Evolutionary conservation across 2,329 filamentous ascomycete genomes (phyloP).

Genomic region (Pseudogymnoascus sp.): DNA sequence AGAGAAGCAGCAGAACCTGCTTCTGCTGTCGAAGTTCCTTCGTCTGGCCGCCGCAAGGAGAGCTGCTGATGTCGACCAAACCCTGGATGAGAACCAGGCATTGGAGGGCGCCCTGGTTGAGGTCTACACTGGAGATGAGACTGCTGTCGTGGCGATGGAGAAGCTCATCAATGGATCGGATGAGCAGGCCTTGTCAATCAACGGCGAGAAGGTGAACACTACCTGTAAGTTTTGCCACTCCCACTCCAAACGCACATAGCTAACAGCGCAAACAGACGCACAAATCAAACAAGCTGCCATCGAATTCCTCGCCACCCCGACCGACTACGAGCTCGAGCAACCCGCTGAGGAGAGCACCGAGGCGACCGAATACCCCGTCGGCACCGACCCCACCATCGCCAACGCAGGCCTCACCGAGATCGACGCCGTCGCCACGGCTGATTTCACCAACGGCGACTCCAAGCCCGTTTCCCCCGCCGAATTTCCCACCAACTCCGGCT

Average conservation of each 20-base stretch:
- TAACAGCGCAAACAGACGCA: slow-evolving; percentile 36
- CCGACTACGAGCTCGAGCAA: slow-evolving; percentile 26
- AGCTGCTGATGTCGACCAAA: slow-evolving; percentile 55
- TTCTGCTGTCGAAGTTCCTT: slow-evolving; percentile 70
- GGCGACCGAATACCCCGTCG: slow-evolving; percentile 29
- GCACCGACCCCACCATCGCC: slow-evolving; percentile 58
- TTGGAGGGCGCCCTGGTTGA: slow-evolving; percentile 71
- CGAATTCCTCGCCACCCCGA: slow-evolving; percentile 40
- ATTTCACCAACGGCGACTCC: slow-evolving; percentile 35
- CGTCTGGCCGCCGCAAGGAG: slow-evolving; percentile 66
- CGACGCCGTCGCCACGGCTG: slow-evolving; percentile 37
- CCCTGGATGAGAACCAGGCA: slow-evolving; percentile 65
- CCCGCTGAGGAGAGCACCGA: slow-evolving; percentile 14
- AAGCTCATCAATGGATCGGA: slow-evolving; percentile 67
- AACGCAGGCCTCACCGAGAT: slow-evolving; percentile 62
- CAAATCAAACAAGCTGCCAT: slow-evolving; percentile 48
- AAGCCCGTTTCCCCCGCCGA: slow-evolving; percentile 29
- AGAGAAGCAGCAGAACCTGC: slow-evolving; percentile 50
- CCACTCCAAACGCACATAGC: not conserved
- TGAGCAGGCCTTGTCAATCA: slow-evolving; percentile 57
- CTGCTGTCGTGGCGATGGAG: slow-evolving; percentile 64
- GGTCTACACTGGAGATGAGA: slow-evolving; percentile 70
- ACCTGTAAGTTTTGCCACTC: slow-evolving; percentile 52
- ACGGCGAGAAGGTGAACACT: slow-evolving; percentile 55
- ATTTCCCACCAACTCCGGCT: slow-evolving; percentile 41